phyloP scores from a whole-genome alignment of 331 rosid genomes.

The Acacia pycnantha region DNA sequence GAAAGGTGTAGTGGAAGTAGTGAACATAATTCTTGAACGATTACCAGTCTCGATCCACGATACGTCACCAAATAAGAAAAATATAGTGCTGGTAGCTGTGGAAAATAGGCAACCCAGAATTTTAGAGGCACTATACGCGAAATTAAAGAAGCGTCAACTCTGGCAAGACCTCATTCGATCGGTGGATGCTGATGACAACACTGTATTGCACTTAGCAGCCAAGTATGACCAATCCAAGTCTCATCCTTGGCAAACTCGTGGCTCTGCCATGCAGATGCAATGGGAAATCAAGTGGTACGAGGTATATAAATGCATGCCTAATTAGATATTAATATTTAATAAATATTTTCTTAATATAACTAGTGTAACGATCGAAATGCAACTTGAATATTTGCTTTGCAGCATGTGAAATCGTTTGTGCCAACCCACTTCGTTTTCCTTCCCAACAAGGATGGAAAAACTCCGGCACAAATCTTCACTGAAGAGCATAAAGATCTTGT shows the following conservation, averaged over 20 bases:
- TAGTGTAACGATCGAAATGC: no score
- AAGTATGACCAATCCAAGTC: no score
- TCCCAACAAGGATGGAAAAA: not conserved
- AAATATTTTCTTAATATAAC: no score
- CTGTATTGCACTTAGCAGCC: not conserved
- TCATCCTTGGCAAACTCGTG: not conserved
- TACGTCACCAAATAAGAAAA: not conserved
- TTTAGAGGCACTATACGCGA: not conserved
- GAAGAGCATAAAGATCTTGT: not conserved
- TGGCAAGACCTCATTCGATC: not conserved
- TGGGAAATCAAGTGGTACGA: not conserved
- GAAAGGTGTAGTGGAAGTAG: not conserved
- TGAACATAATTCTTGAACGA: not conserved
- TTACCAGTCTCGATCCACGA: not conserved
- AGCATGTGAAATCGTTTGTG: not conserved
- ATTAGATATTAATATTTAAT: no score
- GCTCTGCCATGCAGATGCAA: not conserved
- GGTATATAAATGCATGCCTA: not conserved
- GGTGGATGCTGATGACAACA: not conserved
- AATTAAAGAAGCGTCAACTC: not conserved
- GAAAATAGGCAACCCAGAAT: not conserved
- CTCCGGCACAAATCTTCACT: not conserved
- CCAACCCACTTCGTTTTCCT: not conserved
- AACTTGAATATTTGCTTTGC: not conserved
- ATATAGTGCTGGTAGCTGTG: not conserved